Conservation (phyloP, 1,284 basidiomycete species). For the Coriolopsis trogii region DNA sequence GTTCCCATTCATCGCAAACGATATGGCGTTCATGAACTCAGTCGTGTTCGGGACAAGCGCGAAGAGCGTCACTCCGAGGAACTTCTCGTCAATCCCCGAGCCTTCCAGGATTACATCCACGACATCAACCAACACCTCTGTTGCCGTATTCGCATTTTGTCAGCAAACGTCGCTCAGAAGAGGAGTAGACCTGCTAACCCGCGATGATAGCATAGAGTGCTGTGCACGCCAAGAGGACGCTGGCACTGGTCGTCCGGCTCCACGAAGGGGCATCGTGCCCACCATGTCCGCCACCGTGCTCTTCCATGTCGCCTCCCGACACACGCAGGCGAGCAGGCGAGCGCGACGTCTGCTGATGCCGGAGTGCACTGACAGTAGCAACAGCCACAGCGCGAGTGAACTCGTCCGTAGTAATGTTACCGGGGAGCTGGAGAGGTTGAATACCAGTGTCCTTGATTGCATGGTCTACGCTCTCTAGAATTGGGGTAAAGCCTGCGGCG, state of each 20-base stretch:
- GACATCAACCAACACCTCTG: slow-evolving; percentile 93
- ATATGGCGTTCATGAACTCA: slow-evolving; percentile 99
- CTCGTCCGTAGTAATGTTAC: slow-evolving; percentile 80
- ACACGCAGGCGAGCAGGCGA: slow-evolving; percentile 46
- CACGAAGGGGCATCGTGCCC: slow-evolving; percentile 97
- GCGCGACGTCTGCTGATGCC: slow-evolving; percentile 68
- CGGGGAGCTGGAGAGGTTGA: slow-evolving; percentile 60
- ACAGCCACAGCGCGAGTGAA: slow-evolving; percentile 90
- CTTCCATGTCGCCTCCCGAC: slow-evolving; percentile 43
- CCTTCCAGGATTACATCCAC: slow-evolving; percentile 94
- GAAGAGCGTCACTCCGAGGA: slow-evolving; percentile 95
- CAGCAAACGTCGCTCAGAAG: not conserved
- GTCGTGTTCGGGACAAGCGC: slow-evolving; percentile 98
- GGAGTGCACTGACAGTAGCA: slow-evolving; percentile 84
- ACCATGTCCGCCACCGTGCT: slow-evolving; percentile 58
- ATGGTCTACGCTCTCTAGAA: slow-evolving; percentile 78
- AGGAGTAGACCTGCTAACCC: no score
- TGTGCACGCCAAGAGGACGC: slow-evolving; percentile 88
- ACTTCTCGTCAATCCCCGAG: slow-evolving; percentile 97
- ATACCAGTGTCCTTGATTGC: slow-evolving; percentile 68
- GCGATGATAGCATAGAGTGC: slow-evolving; percentile 95
- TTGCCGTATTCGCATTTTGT: not conserved
- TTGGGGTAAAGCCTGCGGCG: slow-evolving; percentile 63
- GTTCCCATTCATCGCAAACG: slow-evolving; percentile 97
- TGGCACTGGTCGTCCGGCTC: slow-evolving; percentile 86